A percentile compares a stretch with the other conserved stretches of the same genome.
Conservation (phyloP, 139 green algal genomes). For the Dunaliella primolecta region DNA sequence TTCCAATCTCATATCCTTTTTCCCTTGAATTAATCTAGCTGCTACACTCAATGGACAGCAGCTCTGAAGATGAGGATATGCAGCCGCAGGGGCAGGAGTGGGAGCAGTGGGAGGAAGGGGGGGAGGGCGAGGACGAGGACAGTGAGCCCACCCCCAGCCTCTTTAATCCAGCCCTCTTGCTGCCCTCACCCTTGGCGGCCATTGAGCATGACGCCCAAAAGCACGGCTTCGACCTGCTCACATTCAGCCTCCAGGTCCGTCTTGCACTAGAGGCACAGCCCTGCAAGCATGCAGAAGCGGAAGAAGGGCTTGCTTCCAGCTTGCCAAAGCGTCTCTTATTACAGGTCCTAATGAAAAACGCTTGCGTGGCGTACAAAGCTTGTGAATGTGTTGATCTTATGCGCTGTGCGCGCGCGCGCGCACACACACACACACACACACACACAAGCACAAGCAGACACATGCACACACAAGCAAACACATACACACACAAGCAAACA, state of each 20-base stretch:
- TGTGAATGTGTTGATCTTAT: neutral
- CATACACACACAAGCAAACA: neutral
- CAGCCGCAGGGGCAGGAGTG: conserved; percentile 35
- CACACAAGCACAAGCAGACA: too few species aligned
- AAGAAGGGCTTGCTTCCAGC: too few species aligned
- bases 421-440: neutral
- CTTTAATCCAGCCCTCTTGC: conserved; percentile 41
- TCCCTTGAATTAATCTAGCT: too few species aligned
- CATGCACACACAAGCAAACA: neutral
- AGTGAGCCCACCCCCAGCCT: conserved; percentile 55
- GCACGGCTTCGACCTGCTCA: conserved; percentile 54
- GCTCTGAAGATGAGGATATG: neutral
- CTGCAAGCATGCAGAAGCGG: too few species aligned
- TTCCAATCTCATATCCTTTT: too few species aligned
- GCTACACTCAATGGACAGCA: neutral
- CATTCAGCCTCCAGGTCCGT: conserved; percentile 41
- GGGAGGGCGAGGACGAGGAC: conserved; percentile 23
- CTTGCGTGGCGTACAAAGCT: too few species aligned
- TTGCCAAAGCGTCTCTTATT: too few species aligned
- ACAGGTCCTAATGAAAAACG: too few species aligned
- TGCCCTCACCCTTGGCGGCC: conserved; percentile 56
- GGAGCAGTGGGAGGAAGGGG: conserved; percentile 42
- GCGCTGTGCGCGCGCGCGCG: neutral
- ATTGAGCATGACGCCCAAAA: conserved; percentile 54
- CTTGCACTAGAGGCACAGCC: too few species aligned